phyloP scores from a whole-genome alignment of 2,329 filamentous ascomycete genomes.

The Pseudogymnoascus destructans region DNA sequence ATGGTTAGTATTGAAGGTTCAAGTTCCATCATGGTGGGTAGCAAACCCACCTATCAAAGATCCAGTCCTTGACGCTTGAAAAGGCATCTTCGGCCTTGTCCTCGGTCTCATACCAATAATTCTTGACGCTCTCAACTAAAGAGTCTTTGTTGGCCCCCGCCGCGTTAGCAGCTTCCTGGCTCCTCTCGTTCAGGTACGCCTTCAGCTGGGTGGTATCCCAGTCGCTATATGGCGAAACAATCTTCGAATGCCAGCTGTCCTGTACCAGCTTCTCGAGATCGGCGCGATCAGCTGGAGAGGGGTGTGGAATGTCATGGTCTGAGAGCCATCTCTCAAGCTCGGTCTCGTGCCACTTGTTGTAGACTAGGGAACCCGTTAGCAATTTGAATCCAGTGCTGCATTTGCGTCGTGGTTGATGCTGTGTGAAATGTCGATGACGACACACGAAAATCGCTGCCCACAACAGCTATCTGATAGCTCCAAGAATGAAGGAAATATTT shows the following conservation, averaged over 20 bases:
- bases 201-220: constrained; percentile 62
- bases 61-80: constrained; percentile 69
- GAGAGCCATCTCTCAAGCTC: constrained; percentile 95
- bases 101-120: constrained; percentile 64
- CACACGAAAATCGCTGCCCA: neutral
- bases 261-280: constrained; percentile 86
- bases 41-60: constrained; percentile 60
- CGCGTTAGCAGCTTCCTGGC: constrained; percentile 53
- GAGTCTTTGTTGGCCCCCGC: constrained; percentile 56
- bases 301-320: constrained; percentile 82
- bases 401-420: neutral
- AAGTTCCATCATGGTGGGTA: constrained; percentile 10
- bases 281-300: constrained; percentile 81
- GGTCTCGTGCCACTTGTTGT: constrained; percentile 98
- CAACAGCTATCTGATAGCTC: neutral
- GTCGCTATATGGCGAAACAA: constrained; percentile 59
- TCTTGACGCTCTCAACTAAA: constrained; percentile 56
- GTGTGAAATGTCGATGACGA: neutral
- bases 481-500: neutral
- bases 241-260: constrained; percentile 72
- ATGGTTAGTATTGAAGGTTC: constrained; percentile 27
- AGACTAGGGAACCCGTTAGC: constrained; percentile 44
- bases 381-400: neutral
- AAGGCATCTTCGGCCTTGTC: constrained; percentile 64
- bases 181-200: constrained; percentile 57